These are phyloP conservation scores for Kockiozyma suomiensis DNA, from an alignment of 805 yeast species.

Conservation along the genomic window DNA sequence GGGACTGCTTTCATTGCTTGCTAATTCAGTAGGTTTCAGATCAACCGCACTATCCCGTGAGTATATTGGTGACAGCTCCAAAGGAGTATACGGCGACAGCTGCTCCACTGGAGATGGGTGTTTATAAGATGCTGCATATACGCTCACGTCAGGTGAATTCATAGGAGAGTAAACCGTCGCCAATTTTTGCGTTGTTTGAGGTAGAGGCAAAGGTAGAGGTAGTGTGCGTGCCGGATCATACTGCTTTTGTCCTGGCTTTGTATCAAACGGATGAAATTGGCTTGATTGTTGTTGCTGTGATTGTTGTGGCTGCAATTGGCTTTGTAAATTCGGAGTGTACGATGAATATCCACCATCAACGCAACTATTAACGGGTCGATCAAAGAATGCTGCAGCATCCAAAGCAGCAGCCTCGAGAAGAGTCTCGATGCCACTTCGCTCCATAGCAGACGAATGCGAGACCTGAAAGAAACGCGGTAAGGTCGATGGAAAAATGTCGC, in stretches of 20 bases:
- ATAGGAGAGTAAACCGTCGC: slow-evolving; percentile 20
- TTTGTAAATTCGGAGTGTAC: not conserved
- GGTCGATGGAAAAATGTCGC: not conserved
- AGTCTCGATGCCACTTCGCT: slow-evolving; percentile 32
- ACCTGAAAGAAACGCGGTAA: not conserved
- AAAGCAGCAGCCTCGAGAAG: slow-evolving; percentile 35
- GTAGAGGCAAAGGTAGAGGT: slow-evolving; percentile 2
- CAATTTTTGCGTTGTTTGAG: not conserved
- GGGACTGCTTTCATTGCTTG: not conserved
- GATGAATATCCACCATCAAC: not conserved
- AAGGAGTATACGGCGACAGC: slow-evolving; percentile 28
- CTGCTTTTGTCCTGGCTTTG: not conserved
- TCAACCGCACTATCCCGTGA: not conserved
- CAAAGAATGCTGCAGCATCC: slow-evolving; percentile 27
- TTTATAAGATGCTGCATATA: not conserved
- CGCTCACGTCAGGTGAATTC: slow-evolving; percentile 23
- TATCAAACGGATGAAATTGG: not conserved
- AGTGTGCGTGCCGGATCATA: not conserved
- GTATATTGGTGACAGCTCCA: slow-evolving; percentile 10
- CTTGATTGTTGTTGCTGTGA: not conserved
- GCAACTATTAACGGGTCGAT: not conserved
- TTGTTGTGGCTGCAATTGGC: not conserved
- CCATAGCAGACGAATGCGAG: slow-evolving; percentile 14
- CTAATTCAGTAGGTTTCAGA: not conserved
- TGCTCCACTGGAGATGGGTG: slow-evolving; percentile 14